Percentiles rank a stretch among this genome's conserved stretches.
Conservation (phyloP, 495 filamentous ascomycete genomes). For the Pseudotulostoma volvatum region DNA sequence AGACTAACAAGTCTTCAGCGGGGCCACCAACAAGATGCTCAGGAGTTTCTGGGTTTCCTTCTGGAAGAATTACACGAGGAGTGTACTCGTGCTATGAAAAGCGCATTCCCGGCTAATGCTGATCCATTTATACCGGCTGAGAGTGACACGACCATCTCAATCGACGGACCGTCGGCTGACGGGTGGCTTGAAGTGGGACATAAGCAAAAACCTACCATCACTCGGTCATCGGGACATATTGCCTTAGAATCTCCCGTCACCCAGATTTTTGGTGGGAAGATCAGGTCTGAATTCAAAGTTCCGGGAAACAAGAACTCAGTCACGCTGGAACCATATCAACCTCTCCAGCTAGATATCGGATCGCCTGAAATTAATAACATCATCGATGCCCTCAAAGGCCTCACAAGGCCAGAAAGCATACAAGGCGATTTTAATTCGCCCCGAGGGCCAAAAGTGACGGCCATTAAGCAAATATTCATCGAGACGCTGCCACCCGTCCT, state of each 20-base stretch:
- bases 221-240: constrained; percentile 68
- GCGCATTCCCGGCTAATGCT: constrained; percentile 24
- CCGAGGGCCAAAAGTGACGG: constrained; percentile 55
- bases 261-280: constrained; percentile 84
- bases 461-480: constrained; percentile 89
- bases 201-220: constrained; percentile 74
- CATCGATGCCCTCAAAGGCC: constrained; percentile 68
- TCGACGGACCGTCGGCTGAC: constrained; percentile 19
- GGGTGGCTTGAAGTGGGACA: constrained; percentile 92
- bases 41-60: constrained; percentile 91
- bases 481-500: constrained; percentile 84
- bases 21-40: constrained; percentile 94
- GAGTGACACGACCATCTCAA: constrained; percentile 20
- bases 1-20: constrained; percentile 32
- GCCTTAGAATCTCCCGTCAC: constrained; percentile 66
- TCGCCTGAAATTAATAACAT: constrained; percentile 74
- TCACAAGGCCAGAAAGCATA: constrained; percentile 70
- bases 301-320: constrained; percentile 80
- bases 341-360: constrained; percentile 87
- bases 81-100: constrained; percentile 59
- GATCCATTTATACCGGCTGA: constrained; percentile 26
- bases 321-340: constrained; percentile 83
- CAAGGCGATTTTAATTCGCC: constrained; percentile 77
- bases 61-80: constrained; percentile 89
- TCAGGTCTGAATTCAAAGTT: constrained; percentile 77